These are phyloP conservation scores for Sonneratia alba DNA, from an alignment of 345 rosid species.

Conservation along the genomic window DNA sequence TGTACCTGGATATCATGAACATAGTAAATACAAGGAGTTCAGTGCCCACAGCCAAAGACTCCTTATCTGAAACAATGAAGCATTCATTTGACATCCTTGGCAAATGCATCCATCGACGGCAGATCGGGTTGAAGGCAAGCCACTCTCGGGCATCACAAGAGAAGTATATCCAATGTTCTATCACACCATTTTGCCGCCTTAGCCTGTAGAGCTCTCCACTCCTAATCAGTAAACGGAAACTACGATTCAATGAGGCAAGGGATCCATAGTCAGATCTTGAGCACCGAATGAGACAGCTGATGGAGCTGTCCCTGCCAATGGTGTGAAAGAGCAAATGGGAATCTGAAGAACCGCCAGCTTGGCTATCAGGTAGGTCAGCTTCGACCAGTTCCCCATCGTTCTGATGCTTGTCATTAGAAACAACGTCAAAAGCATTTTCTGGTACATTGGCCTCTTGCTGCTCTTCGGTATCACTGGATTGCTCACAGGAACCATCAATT, in stretches of 20 bases:
- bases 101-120: conserved; percentile 34
- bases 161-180: conserved; percentile 41
- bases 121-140: conserved; percentile 34
- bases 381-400: neutral
- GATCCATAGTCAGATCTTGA: conserved; percentile 43
- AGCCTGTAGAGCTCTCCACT: conserved; percentile 26
- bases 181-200: conserved; percentile 20
- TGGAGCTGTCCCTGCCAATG: conserved; percentile 67
- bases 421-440: neutral
- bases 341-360: conserved; percentile 49
- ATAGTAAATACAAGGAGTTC: conserved; percentile 34
- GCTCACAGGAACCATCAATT: neutral
- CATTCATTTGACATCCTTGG: conserved; percentile 34
- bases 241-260: conserved; percentile 26
- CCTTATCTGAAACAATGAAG: conserved; percentile 33
- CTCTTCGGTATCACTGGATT: neutral
- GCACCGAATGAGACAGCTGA: conserved; percentile 60
- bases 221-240: conserved; percentile 21
- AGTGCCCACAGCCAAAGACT: conserved; percentile 37
- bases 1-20: conserved; percentile 28
- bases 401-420: neutral
- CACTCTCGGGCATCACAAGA: conserved; percentile 36
- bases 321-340: conserved; percentile 53
- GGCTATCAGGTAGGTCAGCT: conserved; percentile 10
- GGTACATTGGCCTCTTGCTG: neutral